Evolutionary conservation across 352 stramenopile species (phyloP).

Genomic region (Blastocystis sp.): DNA sequence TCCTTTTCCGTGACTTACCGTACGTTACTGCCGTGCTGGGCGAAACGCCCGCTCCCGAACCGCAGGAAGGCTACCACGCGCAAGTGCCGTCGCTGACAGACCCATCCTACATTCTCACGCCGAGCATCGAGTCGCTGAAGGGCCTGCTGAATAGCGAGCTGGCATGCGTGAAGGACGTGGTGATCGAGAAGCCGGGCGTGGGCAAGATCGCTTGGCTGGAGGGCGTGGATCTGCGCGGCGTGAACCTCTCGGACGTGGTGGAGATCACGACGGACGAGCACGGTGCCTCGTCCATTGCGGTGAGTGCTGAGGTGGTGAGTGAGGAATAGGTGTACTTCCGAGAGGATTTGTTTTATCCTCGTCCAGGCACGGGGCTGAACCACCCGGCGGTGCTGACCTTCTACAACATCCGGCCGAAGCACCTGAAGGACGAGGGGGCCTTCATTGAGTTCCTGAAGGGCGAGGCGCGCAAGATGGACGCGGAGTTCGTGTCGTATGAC

Average conservation of each 20-base stretch:
- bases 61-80: not conserved
- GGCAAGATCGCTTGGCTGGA: conserved; percentile 37
- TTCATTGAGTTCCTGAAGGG: conserved; percentile 5
- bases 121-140: not conserved
- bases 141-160: conserved; percentile 4
- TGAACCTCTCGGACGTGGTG: conserved; percentile 8
- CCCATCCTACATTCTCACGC: not conserved
- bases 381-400: conserved; percentile 46
- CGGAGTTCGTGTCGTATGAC: conserved; percentile 21
- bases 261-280: not conserved
- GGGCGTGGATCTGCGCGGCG: conserved; percentile 32
- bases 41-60: not conserved
- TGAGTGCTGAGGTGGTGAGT: not conserved
- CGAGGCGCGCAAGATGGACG: not conserved
- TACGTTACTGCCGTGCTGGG: not conserved
- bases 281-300: not conserved
- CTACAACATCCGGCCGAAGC: not conserved
- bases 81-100: conserved; percentile 6
- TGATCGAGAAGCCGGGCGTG: conserved; percentile 13
- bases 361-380: conserved; percentile 20
- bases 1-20: too few species aligned
- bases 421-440: not conserved
- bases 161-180: not conserved
- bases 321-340: conserved; percentile 31
- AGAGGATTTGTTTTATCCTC: conserved; percentile 9